phyloP scores from a whole-genome alignment of 257 asterid genomes.

The Haberlea rhodopensis region DNA sequence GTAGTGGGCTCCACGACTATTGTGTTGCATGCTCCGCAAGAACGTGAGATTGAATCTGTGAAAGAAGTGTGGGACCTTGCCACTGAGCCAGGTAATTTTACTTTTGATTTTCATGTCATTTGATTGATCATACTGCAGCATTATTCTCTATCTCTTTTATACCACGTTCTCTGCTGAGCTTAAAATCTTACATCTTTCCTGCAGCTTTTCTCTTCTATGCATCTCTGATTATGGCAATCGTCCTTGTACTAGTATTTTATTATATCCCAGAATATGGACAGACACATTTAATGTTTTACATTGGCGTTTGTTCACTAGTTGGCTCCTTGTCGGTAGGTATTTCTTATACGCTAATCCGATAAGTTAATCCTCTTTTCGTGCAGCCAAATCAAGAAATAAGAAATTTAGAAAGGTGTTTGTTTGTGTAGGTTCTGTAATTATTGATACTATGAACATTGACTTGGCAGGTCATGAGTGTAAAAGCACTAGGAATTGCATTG shows the following conservation, averaged over 20 bases:
- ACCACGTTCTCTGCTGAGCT: conserved; percentile 21
- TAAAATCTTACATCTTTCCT: conserved; percentile 26
- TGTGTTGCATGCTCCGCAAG: conserved; percentile 96
- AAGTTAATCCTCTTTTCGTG: not conserved
- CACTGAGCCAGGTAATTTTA: conserved; percentile 76
- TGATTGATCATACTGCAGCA: conserved; percentile 5
- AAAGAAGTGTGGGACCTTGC: conserved; percentile 97
- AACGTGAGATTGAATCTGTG: conserved; percentile 90
- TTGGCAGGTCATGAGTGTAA: conserved; percentile 94
- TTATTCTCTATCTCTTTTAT: conserved; percentile 11
- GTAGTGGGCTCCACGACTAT: conserved; percentile 96
- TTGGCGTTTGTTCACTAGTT: conserved; percentile 74
- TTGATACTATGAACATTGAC: conserved; percentile 14
- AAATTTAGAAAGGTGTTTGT: not conserved
- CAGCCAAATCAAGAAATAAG: not conserved
- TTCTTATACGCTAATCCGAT: conserved; percentile 10
- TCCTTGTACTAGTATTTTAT: conserved; percentile 49
- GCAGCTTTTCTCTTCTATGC: conserved; percentile 74
- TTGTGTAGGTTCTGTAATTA: conserved; percentile 15
- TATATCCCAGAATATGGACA: conserved; percentile 73
- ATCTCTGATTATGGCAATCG: conserved; percentile 47
- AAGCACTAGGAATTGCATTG: conserved; percentile 92
- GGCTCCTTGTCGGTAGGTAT: conserved; percentile 89
- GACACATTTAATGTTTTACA: conserved; percentile 71
- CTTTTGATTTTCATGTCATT: conserved; percentile 4